phyloP scores from a whole-genome alignment of 2,329 filamentous ascomycete species.

The Dryadomyces quercivorus region DNA sequence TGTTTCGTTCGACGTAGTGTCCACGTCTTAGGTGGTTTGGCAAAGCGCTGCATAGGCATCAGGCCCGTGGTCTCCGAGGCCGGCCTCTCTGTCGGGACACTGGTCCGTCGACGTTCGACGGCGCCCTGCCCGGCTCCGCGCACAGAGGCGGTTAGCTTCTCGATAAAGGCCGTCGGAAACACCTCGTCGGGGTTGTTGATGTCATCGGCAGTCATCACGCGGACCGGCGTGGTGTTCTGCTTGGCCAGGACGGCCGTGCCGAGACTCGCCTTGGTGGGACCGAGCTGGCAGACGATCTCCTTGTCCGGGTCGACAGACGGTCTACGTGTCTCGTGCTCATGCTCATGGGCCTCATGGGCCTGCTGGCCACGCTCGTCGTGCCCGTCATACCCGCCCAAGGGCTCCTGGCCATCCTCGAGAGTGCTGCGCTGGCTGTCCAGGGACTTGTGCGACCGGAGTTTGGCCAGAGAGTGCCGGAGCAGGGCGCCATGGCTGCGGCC shows the following conservation, averaged over 20 bases:
- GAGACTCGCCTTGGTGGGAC: neutral
- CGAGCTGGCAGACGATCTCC: neutral
- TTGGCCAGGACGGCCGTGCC: conserved; percentile 2
- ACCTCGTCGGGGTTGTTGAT: neutral
- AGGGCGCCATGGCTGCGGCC: neutral
- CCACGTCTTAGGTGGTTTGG: too few relatives aligned
- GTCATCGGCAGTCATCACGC: neutral
- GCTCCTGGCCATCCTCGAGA: too few relatives aligned
- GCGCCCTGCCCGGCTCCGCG: neutral
- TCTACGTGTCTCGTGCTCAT: neutral
- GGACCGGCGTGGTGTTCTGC: neutral
- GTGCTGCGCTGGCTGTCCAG: neutral
- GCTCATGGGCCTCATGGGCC: too few relatives aligned
- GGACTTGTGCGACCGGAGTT: neutral
- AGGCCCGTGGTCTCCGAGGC: too few relatives aligned
- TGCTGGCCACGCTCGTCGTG: too few relatives aligned
- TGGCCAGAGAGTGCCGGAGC: neutral
- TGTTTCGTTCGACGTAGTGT: too few relatives aligned
- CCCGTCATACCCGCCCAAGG: too few relatives aligned
- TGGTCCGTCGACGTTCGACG: too few relatives aligned
- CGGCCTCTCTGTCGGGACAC: too few relatives aligned
- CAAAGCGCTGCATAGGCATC: too few relatives aligned
- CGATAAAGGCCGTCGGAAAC: neutral
- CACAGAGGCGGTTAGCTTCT: neutral
- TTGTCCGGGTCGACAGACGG: neutral